phyloP scores from a whole-genome alignment of 2,329 filamentous ascomycete species.

The Xylariaceae sp. region DNA sequence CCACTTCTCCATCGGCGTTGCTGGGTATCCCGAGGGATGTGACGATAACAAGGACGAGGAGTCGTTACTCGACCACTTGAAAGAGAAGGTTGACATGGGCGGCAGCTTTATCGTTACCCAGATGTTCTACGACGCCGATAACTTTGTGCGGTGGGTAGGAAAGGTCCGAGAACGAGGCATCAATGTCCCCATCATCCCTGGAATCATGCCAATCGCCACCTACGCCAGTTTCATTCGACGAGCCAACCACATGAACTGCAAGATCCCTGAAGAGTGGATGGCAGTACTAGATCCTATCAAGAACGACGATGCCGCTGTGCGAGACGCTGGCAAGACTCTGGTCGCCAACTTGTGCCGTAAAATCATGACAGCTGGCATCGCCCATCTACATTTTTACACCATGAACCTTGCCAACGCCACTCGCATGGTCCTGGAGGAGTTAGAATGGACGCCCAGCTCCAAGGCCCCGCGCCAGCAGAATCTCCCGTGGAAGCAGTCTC shows the following conservation, averaged over 20 bases:
- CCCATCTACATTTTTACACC: conserved; percentile 95
- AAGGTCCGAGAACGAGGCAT: conserved; percentile 85
- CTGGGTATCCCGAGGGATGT: conserved; percentile 91
- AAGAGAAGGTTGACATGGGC: conserved; percentile 94
- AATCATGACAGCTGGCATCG: conserved; percentile 76
- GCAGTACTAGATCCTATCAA: conserved; percentile 84
- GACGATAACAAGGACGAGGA: conserved; percentile 91
- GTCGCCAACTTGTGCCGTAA: conserved; percentile 87
- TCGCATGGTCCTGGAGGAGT: conserved; percentile 87
- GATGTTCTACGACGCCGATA: conserved; percentile 99
- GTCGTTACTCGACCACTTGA: conserved; percentile 81
- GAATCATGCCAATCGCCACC: conserved; percentile 94
- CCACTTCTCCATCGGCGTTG: conserved; percentile 96
- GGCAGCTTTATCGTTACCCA: conserved; percentile 94
- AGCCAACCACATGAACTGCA: conserved; percentile 86
- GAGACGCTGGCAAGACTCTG: conserved; percentile 81
- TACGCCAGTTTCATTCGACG: conserved; percentile 89
- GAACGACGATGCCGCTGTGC: conserved; percentile 90
- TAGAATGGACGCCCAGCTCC: conserved; percentile 73
- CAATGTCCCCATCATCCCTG: conserved; percentile 75
- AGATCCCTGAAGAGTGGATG: conserved; percentile 77
- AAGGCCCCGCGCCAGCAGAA: conserved; percentile 79
- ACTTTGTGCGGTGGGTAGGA: conserved; percentile 85
- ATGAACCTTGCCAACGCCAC: conserved; percentile 98
- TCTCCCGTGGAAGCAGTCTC: conserved; percentile 94